These are phyloP conservation scores for Fusarium pilosicola DNA, from an alignment of 2,329 filamentous ascomycete genomes.

Conservation along the genomic window DNA sequence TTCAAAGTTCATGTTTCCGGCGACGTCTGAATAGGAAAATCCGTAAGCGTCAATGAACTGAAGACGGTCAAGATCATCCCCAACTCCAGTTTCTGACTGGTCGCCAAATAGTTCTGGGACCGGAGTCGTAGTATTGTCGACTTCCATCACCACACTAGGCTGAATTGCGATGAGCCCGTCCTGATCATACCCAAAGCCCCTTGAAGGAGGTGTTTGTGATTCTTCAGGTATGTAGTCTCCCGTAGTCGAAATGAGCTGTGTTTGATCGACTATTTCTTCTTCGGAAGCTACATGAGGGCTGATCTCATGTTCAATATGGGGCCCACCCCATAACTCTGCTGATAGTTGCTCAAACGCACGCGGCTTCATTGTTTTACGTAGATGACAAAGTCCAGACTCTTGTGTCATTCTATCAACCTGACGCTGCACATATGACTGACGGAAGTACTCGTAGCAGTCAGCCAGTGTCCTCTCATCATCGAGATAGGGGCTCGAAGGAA, in stretches of 20 bases:
- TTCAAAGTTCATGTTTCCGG: rapidly evolving
- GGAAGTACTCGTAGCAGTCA: neutral
- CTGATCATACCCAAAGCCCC: neutral
- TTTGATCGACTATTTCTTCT: neutral
- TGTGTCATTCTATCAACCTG: neutral
- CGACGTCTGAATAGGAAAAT: rapidly evolving
- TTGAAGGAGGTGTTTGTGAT: neutral
- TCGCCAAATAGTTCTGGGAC: too few species aligned
- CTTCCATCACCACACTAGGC: neutral
- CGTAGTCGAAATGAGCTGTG: neutral
- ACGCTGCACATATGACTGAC: rapidly evolving
- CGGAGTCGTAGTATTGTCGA: neutral
- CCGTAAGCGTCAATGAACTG: neutral
- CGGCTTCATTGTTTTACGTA: rapidly evolving
- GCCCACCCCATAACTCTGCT: neutral
- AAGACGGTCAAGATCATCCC: neutral
- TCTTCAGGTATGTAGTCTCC: too few species aligned
- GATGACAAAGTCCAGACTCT: neutral
- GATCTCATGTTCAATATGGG: neutral
- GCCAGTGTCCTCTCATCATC: neutral
- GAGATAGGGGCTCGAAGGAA: neutral
- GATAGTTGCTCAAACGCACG: neutral
- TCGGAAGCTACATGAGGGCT: neutral
- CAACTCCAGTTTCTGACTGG: neutral
- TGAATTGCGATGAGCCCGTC: neutral